Evolutionary conservation across 2,329 filamentous ascomycete species (phyloP).

Genomic region (Colletotrichum agaves): DNA sequence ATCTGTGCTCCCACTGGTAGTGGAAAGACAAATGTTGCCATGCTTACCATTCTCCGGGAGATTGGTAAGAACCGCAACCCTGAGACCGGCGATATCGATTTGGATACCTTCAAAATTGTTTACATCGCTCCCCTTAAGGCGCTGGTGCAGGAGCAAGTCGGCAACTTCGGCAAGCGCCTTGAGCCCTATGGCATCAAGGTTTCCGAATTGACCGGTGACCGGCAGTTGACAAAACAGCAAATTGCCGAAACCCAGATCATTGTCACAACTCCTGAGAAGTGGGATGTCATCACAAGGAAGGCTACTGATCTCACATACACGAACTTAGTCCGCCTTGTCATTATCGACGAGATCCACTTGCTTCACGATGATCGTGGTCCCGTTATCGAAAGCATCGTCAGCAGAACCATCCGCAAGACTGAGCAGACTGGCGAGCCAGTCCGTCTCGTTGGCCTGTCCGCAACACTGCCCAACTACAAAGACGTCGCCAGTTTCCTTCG

Average conservation of each 20-base stretch:
- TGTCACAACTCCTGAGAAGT: conserved; percentile 98
- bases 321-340: conserved; percentile 92
- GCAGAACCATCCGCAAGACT: conserved; percentile 89
- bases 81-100: conserved; percentile 89
- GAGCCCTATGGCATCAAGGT: conserved; percentile 93
- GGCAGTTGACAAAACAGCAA: conserved; percentile 97
- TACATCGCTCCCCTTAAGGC: conserved; percentile 98
- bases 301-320: conserved; percentile 97
- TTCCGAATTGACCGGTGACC: conserved; percentile 95
- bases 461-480: conserved; percentile 94
- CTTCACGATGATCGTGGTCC: conserved; percentile 97
- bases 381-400: conserved; percentile 96
- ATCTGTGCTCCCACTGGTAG: conserved; percentile 97
- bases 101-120: conserved; percentile 98
- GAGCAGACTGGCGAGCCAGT: conserved; percentile 96
- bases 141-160: conserved; percentile 96
- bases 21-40: conserved; percentile 98
- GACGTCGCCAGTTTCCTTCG: conserved; percentile 96
- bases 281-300: conserved; percentile 98
- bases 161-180: conserved; percentile 93
- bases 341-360: conserved; percentile 98
- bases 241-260: conserved; percentile 98
- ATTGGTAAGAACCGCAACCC: conserved; percentile 95
- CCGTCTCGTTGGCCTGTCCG: conserved; percentile 90
- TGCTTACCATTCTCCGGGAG: conserved; percentile 95